Percentiles rank a stretch among this genome's conserved stretches.
Conservation (phyloP, 1,284 basidiomycete species). For the Rhodotorula sp. region DNA sequence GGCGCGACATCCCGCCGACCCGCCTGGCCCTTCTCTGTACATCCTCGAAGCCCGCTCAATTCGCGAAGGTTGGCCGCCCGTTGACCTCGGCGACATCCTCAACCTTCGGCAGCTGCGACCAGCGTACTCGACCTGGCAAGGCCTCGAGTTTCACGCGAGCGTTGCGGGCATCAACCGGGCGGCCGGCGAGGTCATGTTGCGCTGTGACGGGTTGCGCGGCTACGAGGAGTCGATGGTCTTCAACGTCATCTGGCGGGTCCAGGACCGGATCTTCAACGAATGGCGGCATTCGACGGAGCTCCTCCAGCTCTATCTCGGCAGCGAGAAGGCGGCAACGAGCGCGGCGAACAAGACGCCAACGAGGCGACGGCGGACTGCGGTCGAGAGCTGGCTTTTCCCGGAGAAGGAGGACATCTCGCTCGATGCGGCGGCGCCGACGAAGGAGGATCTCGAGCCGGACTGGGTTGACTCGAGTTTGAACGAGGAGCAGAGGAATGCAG, state of each 20-base stretch:
- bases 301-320: conserved; percentile 16
- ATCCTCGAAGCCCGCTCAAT: conserved; percentile 36
- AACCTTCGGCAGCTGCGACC: conserved; percentile 45
- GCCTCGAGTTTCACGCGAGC: conserved; percentile 44
- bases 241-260: conserved; percentile 45
- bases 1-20: conserved; percentile 6
- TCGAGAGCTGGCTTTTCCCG: conserved; percentile 45
- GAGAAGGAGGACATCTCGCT: conserved; percentile 13
- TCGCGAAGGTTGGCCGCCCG: conserved; percentile 47
- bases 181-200: conserved; percentile 43
- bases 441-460: conserved; percentile 11
- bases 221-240: conserved; percentile 33
- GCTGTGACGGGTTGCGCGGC: conserved; percentile 31
- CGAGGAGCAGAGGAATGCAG: conserved; percentile 45
- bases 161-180: conserved; percentile 46
- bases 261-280: conserved; percentile 37
- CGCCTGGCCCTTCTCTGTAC: conserved; percentile 13
- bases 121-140: conserved; percentile 32
- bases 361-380: conserved; percentile 16
- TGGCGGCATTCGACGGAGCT: conserved; percentile 29
- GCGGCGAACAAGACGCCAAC: conserved; percentile 1
- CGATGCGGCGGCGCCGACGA: background rate
- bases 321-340: background rate
- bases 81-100: conserved; percentile 47
- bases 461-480: conserved; percentile 47